These are phyloP conservation scores for Nemania sp. DNA, from an alignment of 2,329 filamentous ascomycete genomes.

Conservation along the genomic window DNA sequence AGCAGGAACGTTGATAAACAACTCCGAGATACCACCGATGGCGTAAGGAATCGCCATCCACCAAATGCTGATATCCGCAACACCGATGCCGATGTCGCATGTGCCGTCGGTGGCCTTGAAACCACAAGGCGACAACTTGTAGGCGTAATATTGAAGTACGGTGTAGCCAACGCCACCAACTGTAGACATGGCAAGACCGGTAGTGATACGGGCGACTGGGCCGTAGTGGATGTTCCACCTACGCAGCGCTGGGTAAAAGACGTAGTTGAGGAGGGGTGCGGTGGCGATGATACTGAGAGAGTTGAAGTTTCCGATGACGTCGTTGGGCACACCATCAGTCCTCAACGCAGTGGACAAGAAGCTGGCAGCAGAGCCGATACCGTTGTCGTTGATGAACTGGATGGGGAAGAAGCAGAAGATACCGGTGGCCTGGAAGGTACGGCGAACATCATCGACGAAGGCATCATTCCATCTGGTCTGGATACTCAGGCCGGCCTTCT, in stretches of 20 bases:
- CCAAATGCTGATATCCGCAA: conserved; percentile 56
- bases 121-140: conserved; percentile 49
- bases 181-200: conserved; percentile 55
- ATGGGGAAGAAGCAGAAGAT: conserved; percentile 60
- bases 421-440: conserved; percentile 63
- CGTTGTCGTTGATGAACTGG: conserved; percentile 52
- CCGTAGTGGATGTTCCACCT: conserved; percentile 50
- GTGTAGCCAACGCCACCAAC: conserved; percentile 51
- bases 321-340: conserved; percentile 56
- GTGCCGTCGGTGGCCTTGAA: conserved; percentile 45
- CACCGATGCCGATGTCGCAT: conserved; percentile 43
- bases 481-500: conserved; percentile 46
- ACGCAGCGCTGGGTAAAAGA: conserved; percentile 52
- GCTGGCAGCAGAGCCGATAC: conserved; percentile 54
- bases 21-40: conserved; percentile 53
- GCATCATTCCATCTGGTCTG: conserved; percentile 63
- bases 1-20: conserved; percentile 58
- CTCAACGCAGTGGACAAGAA: conserved; percentile 54
- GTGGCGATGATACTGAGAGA: conserved; percentile 52
- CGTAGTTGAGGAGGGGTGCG: conserved; percentile 53
- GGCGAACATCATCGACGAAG: conserved; percentile 68
- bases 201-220: conserved; percentile 54
- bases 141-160: conserved; percentile 48
- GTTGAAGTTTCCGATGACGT: conserved; percentile 56
- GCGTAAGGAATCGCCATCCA: conserved; percentile 61